Conservation (phyloP, 2,329 filamentous ascomycete species). For the Aureobasidium musti region DNA sequence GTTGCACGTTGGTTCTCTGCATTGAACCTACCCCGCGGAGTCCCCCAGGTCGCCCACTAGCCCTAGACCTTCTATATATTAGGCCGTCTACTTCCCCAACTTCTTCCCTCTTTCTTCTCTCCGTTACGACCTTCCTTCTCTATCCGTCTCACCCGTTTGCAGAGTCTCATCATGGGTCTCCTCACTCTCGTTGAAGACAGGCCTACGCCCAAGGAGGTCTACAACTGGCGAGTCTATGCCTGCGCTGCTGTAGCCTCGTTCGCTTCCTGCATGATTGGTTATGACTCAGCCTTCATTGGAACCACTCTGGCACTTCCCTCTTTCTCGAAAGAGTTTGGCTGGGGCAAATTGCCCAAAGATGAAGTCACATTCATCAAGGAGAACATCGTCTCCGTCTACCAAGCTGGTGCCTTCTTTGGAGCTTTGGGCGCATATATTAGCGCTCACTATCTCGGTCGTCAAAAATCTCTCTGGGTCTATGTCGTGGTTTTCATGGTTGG, state of each 20-base stretch:
- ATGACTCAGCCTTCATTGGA: slow-evolving; percentile 76
- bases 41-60: slow-evolving; percentile 15
- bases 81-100: slow-evolving; percentile 14
- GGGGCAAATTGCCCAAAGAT: slow-evolving; percentile 50
- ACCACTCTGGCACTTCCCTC: slow-evolving; percentile 71
- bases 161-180: slow-evolving; percentile 39
- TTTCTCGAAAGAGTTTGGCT: slow-evolving; percentile 68
- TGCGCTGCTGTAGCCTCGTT: slow-evolving; percentile 58
- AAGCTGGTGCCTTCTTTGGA: slow-evolving; percentile 82
- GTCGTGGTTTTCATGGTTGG: slow-evolving; percentile 67
- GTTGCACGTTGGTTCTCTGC: neutral
- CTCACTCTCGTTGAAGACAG: slow-evolving; percentile 45
- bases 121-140: slow-evolving; percentile 24
- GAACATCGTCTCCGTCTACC: slow-evolving; percentile 80
- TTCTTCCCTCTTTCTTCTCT: slow-evolving; percentile 19
- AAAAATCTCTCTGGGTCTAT: slow-evolving; percentile 64
- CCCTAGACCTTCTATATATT: slow-evolving; percentile 8
- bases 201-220: slow-evolving; percentile 59
- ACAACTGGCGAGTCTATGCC: slow-evolving; percentile 62
- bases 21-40: slow-evolving; percentile 16
- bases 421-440: slow-evolving; percentile 68
- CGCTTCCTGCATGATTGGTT: slow-evolving; percentile 62
- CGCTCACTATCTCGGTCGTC: slow-evolving; percentile 68
- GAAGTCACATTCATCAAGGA: slow-evolving; percentile 63
- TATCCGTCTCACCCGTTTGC: neutral